Evolutionary conservation across 768 basidiomycete species (phyloP).

Genomic region (Neoboletus brunneissimus): DNA sequence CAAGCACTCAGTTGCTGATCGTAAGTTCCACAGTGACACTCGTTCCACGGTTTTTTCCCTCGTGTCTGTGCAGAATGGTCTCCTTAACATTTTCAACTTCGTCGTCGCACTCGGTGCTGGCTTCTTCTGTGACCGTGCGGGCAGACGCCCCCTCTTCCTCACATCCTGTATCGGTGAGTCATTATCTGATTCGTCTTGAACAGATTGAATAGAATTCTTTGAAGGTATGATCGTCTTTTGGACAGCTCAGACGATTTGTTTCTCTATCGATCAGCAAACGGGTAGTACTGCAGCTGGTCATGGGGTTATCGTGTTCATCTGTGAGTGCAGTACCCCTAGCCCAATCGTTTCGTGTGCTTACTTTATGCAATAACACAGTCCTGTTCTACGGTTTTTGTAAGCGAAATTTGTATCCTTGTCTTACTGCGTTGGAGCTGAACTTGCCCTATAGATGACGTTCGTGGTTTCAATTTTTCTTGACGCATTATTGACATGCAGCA

Average conservation of each 20-base stretch:
- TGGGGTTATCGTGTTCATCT: conserved; percentile 47
- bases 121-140: conserved; percentile 47
- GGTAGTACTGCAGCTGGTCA: conserved; percentile 34
- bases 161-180: conserved; percentile 41
- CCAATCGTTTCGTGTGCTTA: neutral
- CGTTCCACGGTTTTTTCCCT: neutral
- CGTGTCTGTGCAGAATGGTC: conserved; percentile 41
- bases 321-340: conserved; percentile 21
- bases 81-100: conserved; percentile 56
- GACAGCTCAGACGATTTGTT: conserved; percentile 38
- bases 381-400: conserved; percentile 40
- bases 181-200: conserved; percentile 13
- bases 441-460: conserved; percentile 29
- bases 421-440: neutral
- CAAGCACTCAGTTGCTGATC: conserved; percentile 41
- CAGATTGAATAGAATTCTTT: conserved; percentile 34
- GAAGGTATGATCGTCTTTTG: conserved; percentile 42
- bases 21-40: conserved; percentile 23
- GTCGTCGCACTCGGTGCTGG: conserved; percentile 49
- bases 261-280: conserved; percentile 28
- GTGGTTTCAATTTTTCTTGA: neutral
- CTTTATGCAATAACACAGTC: conserved; percentile 24
- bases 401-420: neutral
- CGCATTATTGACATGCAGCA: neutral
- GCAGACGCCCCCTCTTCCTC: conserved; percentile 51